Evolutionary conservation across 2,329 filamentous ascomycete genomes (phyloP), one percentile per base, ranked within the genome.

Genomic region (Beauveria sp.): DNA sequence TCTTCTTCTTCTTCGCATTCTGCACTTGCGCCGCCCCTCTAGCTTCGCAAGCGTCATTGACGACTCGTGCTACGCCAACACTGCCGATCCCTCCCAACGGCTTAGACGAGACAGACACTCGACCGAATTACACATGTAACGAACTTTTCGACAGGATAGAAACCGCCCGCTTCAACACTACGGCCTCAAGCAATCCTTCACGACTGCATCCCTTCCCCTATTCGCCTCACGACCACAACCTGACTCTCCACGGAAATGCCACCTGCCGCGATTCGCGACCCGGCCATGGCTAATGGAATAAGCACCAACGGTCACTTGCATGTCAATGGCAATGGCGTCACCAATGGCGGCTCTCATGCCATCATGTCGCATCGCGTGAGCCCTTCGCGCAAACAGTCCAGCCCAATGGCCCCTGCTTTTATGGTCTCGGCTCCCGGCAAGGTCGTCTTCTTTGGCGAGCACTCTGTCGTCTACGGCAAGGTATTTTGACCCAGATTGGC

Each of bases 351-450:
- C 60, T 71, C 73, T 65, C 72, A 72, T 64, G 72, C 67, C 47
- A 68, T 71, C 62, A 63, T 74, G 64, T 62, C 68, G 57, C 67
- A 74, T 62, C 73, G 74, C 57, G 69, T 73, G 63, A 80, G 68
- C 66, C 71, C 77, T 68, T 73, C 77, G 54, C 82, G 85, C 71
- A 87, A 84, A 67, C 75, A 79, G 64, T 87, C 85, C 12, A 84
- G 77, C 61, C 85, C 85, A 3, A 85, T 88, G 85, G 85, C 95
- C 76, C 93, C 93, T 49, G 80, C 93, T 64, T 99, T 99, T 73
- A 96, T 99, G 90, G 93, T 98, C 62, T 98, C 95, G 18, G 93
- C 96, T 2, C 95, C 95, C 0, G 96, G 93, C 65, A 99, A 99
- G 74, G 95, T 97, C 71, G 99, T 99, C 73, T 91, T 98, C 58